Evolutionary conservation across 345 rosid genomes (phyloP), one percentile per base, ranked within the genome.

Genomic region (Salix brachista): DNA sequence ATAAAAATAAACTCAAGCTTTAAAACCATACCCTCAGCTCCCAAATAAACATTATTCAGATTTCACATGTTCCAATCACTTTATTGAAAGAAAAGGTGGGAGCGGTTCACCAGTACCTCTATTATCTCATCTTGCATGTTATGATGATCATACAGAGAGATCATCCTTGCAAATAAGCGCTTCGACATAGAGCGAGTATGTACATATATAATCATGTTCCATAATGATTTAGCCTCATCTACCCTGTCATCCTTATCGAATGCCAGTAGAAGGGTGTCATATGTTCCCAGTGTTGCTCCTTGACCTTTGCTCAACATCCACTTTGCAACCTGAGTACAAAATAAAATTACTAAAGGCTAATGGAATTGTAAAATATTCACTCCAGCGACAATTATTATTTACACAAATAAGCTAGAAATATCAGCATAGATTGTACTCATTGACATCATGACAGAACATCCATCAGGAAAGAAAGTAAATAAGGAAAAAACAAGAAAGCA

Each of bases 251-350:
- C 94, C 89, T 89, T 90, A 83, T 94, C 99, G 67, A 93, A 95
- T 65, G 97, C 99, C 65, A 90, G 80, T 9, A 94, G 79, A 69
- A 92, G 91, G 19, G 89, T 86, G 80, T 94, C 96, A 18, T 88
- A 94, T 30, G 96, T 94, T 77, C 84, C 90, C 98, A 94, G 88
- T 32, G 96, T 92, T 67, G 94, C 87, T 65, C 99, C 97, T 84
- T 95, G 97, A 50, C 99, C 97, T 88, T 91, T 93, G 81, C 97
- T 85, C 86, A 95, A 74, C 97, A 95, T 95, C 99, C 99, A 93
- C 77, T 92, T 94, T 19, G 97, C 91, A 71, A 94, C 89, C 98
- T 94, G 71, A 37, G 44, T 30, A 81, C 71, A 67, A 85, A 17
- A 5, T 61, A 42, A 23, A 23, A 41, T 56, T 66, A 25, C 16